phyloP scores from a whole-genome alignment of 805 yeast genomes.

The Metschnikowia aberdeeniae region DNA sequence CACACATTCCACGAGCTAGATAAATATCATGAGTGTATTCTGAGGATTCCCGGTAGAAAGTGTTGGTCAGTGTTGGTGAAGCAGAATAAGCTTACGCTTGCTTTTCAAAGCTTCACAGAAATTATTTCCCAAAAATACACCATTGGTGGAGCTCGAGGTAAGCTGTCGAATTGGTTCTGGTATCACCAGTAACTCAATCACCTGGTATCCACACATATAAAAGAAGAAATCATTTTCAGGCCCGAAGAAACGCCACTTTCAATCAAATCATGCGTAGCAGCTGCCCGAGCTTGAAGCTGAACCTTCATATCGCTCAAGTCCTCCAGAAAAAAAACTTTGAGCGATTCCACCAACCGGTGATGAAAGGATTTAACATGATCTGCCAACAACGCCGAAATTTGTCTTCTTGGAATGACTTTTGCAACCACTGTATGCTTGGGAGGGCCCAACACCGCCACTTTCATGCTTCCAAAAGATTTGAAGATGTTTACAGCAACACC shows the following conservation, averaged over 20 bases:
- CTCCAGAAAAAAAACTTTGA: background rate
- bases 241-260: slow-evolving; percentile 1
- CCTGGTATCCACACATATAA: background rate
- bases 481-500: slow-evolving; percentile 23
- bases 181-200: background rate
- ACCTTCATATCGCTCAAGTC: background rate
- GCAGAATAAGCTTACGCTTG: too few relatives aligned
- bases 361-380: background rate
- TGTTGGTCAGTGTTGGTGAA: too few relatives aligned
- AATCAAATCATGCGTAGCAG: background rate
- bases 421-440: background rate
- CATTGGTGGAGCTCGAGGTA: too few relatives aligned
- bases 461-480: background rate
- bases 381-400: background rate
- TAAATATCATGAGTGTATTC: too few relatives aligned
- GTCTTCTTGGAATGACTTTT: background rate
- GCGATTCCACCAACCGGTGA: background rate
- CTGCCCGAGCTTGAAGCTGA: background rate
- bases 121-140: too few relatives aligned
- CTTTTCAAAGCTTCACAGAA: too few relatives aligned
- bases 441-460: background rate
- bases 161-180: too few relatives aligned
- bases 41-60: too few relatives aligned
- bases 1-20: too few relatives aligned
- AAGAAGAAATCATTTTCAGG: background rate